Conservation (phyloP, 331 rosid genomes). For the Pyrus hybrid region DNA sequence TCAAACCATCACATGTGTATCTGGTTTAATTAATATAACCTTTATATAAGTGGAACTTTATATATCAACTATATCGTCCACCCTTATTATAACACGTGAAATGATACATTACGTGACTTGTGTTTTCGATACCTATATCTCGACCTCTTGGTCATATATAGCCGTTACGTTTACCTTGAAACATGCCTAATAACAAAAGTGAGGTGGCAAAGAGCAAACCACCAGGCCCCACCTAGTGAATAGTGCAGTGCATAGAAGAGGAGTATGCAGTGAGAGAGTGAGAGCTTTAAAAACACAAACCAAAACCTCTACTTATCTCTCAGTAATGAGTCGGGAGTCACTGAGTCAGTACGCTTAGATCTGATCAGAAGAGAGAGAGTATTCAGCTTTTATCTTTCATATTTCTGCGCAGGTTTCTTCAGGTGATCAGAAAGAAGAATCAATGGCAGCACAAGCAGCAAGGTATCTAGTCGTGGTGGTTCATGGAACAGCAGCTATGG, state of each 20-base stretch:
- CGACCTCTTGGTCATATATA: too few species aligned
- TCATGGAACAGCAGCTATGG: too few species aligned
- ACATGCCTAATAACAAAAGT: not conserved
- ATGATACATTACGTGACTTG: not conserved
- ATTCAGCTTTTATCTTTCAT: not conserved
- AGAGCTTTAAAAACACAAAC: not conserved
- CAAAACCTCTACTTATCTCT: not conserved
- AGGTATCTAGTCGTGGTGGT: too few species aligned
- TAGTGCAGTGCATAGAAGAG: not conserved
- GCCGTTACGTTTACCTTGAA: not conserved
- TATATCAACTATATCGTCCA: not conserved
- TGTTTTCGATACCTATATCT: not conserved
- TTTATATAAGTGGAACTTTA: too few species aligned
- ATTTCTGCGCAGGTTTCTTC: too few species aligned
- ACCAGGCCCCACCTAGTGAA: not conserved
- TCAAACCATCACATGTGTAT: not conserved
- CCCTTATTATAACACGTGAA: not conserved
- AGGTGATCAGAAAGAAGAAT: too few species aligned
- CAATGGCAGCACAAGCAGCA: too few species aligned
- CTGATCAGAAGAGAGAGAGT: too few species aligned
- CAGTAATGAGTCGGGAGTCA: not conserved
- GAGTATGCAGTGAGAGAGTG: not conserved
- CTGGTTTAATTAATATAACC: too few species aligned
- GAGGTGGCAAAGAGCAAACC: not conserved
- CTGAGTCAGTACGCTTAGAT: not conserved